Evolutionary conservation across 805 yeast species (phyloP).

Genomic region (Komagataella mondaviorum): DNA sequence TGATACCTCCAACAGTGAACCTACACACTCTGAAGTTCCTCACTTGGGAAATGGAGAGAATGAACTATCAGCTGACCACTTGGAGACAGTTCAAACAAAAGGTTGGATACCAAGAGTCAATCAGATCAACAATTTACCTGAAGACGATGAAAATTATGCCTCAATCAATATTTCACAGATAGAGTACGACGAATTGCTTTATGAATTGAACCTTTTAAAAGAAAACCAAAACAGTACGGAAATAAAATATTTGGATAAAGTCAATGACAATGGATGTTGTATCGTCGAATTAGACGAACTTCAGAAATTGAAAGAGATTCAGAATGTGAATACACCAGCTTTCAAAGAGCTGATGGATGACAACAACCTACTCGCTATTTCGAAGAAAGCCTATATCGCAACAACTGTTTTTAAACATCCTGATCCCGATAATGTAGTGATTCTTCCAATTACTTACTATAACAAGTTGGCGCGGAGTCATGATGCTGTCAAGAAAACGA

Average conservation of each 20-base stretch:
- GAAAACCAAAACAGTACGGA: neutral
- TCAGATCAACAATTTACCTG: neutral
- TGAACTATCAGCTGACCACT: neutral
- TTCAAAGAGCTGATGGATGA: neutral
- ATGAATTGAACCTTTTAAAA: neutral
- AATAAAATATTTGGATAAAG: neutral
- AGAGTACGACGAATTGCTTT: neutral
- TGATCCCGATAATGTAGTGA: conserved; percentile 43
- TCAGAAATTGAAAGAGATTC: conserved; percentile 2
- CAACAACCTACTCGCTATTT: conserved; percentile 28
- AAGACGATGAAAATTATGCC: neutral
- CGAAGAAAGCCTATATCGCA: conserved; percentile 45
- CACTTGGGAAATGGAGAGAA: neutral
- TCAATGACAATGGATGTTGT: conserved; percentile 2
- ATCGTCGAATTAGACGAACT: conserved; percentile 3
- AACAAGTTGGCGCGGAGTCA: conserved; percentile 36
- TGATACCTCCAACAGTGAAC: too few relatives aligned
- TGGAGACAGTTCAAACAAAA: neutral
- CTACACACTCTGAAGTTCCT: neutral
- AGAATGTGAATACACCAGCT: neutral
- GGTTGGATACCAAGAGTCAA: neutral
- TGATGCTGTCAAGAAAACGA: conserved; percentile 1
- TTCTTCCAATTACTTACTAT: conserved; percentile 52
- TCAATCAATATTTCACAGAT: neutral
- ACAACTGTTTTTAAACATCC: conserved; percentile 45